phyloP scores from a whole-genome alignment of 2,329 filamentous ascomycete species.

The Aspergillus sp. region DNA sequence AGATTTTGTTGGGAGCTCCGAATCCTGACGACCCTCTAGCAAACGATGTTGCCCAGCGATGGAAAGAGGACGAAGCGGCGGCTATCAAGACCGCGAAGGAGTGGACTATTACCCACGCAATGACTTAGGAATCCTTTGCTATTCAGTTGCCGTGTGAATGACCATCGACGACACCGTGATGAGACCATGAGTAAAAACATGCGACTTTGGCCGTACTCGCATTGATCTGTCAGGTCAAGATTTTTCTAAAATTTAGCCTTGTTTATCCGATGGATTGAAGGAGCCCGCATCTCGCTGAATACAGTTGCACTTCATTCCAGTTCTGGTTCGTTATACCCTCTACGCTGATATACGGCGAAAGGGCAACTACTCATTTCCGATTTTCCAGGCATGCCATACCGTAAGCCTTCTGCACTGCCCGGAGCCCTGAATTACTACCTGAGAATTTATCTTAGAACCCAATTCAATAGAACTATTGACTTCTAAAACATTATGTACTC shows the following conservation, averaged over 20 bases:
- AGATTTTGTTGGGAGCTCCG: constrained; percentile 90
- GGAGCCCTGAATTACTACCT: constrained; percentile 4
- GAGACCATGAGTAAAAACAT: constrained; percentile 33
- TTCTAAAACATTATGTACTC: background rate
- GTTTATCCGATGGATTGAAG: constrained; percentile 5
- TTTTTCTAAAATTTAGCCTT: constrained; percentile 4
- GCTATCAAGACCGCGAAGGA: constrained; percentile 90
- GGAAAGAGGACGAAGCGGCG: constrained; percentile 93
- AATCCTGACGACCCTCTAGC: constrained; percentile 99
- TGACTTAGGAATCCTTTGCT: constrained; percentile 40
- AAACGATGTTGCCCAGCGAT: constrained; percentile 94
- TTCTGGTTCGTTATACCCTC: constrained; percentile 13
- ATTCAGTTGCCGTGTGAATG: constrained; percentile 14
- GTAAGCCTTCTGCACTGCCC: background rate
- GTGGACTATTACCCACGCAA: constrained; percentile 85
- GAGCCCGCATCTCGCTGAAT: constrained; percentile 4
- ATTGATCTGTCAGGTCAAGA: constrained; percentile 16
- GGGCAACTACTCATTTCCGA: constrained; percentile 1
- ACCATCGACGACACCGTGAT: constrained; percentile 23
- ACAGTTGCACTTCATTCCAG: constrained; percentile 9
- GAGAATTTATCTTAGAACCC: constrained; percentile 10
- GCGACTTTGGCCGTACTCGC: constrained; percentile 16
- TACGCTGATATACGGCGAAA: constrained; percentile 2
- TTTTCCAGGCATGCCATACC: background rate
- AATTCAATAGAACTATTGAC: constrained; percentile 9